phyloP scores from a whole-genome alignment of 73 alveolate species.

The Paramecium tetraurelia region DNA sequence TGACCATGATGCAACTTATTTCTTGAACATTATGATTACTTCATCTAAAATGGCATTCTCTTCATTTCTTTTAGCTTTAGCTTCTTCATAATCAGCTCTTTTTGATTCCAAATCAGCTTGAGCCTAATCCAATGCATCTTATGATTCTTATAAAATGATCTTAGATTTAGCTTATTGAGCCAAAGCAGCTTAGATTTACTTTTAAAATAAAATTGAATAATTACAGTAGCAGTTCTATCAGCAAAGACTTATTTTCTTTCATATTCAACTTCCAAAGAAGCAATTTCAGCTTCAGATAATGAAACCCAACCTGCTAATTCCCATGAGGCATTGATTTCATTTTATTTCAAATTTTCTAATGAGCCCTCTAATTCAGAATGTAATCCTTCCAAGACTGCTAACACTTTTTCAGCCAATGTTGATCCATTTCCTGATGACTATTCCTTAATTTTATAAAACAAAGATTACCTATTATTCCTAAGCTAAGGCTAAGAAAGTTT shows the following conservation, averaged over 20 bases:
- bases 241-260: constrained; percentile 41
- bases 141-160: constrained; percentile 9
- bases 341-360: constrained; percentile 5
- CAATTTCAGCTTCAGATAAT: constrained; percentile 47
- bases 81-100: background rate
- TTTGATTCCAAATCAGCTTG: constrained; percentile 26
- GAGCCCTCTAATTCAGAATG: constrained; percentile 5
- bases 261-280: constrained; percentile 4
- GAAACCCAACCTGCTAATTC: constrained; percentile 47
- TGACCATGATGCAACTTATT: constrained; percentile 32
- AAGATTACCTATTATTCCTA: background rate
- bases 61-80: constrained; percentile 33
- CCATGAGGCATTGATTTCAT: constrained; percentile 47
- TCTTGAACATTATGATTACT: constrained; percentile 45
- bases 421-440: background rate
- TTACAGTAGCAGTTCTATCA: constrained; percentile 47
- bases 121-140: constrained; percentile 28
- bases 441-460: background rate
- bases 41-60: constrained; percentile 28
- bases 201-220: background rate
- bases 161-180: constrained; percentile 28
- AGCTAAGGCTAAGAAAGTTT: constrained; percentile 19
- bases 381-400: background rate
- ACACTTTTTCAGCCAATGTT: constrained; percentile 24
- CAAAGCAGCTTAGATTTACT: constrained; percentile 21